A percentile compares a stretch with the other conserved stretches of the same genome.
Evolutionary conservation across 768 basidiomycete species (phyloP).

Genomic region (Boletus coccyginus): DNA sequence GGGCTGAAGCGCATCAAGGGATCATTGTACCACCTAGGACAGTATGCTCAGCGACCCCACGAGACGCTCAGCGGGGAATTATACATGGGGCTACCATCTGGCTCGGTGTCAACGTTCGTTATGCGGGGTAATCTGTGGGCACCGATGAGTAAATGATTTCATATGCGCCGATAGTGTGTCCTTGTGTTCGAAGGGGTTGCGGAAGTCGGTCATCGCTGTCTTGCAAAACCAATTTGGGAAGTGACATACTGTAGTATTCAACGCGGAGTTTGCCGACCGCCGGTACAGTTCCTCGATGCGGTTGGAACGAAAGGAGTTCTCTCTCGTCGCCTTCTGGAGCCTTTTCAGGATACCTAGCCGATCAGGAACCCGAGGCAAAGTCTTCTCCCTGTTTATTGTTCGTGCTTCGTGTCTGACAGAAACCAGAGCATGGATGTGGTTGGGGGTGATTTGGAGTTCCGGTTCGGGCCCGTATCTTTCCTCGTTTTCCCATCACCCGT

Average conservation of each 20-base stretch:
- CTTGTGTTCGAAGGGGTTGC: neutral
- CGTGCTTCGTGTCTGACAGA: no score
- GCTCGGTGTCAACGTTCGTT: neutral
- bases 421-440: no score
- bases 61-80: neutral
- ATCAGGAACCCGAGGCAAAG: no score
- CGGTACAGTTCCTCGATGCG: neutral
- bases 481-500: no score
- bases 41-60: neutral
- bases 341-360: no score
- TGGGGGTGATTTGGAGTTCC: no score
- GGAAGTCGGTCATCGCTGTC: neutral
- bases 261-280: slow-evolving; percentile 6
- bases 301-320: no score
- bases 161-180: neutral
- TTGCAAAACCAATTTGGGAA: neutral
- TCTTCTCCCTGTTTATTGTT: no score
- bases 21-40: neutral
- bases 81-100: neutral
- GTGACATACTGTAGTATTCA: neutral
- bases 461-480: no score
- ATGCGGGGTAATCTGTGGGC: neutral
- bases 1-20: neutral
- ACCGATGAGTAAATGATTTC: neutral
- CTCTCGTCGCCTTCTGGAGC: no score